Conservation (phyloP, 1,139 yeast species). For the Protomyces gravidus region DNA sequence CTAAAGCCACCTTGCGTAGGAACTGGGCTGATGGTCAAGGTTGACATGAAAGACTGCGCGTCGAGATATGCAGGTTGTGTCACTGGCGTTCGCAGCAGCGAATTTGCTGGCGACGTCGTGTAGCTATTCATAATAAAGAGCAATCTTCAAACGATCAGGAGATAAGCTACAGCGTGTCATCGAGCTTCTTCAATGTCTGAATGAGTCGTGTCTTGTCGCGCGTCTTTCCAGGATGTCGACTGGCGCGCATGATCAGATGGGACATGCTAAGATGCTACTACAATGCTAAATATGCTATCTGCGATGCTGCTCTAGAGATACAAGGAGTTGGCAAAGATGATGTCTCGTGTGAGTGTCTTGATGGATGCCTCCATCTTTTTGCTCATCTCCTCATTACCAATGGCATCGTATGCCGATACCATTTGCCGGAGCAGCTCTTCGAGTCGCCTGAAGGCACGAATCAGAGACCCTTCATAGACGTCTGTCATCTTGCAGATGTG, state of each 20-base stretch:
- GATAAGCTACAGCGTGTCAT: neutral
- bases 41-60: slow-evolving; percentile 16
- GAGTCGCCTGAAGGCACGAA: slow-evolving; percentile 85
- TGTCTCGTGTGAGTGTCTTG: slow-evolving; percentile 86
- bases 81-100: neutral
- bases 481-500: slow-evolving; percentile 98
- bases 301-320: neutral
- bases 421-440: slow-evolving; percentile 91
- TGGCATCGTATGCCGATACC: slow-evolving; percentile 46
- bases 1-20: slow-evolving; percentile 1
- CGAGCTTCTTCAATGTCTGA: neutral
- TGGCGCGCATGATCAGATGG: neutral
- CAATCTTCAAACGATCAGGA: no score
- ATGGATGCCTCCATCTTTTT: slow-evolving; percentile 83
- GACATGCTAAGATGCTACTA: neutral
- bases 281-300: neutral
- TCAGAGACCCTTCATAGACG: slow-evolving; percentile 93
- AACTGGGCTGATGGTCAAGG: slow-evolving; percentile 28
- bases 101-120: neutral
- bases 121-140: neutral
- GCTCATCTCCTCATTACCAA: slow-evolving; percentile 55
- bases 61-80: neutral
- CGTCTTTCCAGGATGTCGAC: neutral
- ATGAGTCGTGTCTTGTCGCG: neutral
- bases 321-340: slow-evolving; percentile 64